Evolutionary conservation across 1,284 basidiomycete genomes (phyloP).

Genomic region (Coniferiporia weirii): DNA sequence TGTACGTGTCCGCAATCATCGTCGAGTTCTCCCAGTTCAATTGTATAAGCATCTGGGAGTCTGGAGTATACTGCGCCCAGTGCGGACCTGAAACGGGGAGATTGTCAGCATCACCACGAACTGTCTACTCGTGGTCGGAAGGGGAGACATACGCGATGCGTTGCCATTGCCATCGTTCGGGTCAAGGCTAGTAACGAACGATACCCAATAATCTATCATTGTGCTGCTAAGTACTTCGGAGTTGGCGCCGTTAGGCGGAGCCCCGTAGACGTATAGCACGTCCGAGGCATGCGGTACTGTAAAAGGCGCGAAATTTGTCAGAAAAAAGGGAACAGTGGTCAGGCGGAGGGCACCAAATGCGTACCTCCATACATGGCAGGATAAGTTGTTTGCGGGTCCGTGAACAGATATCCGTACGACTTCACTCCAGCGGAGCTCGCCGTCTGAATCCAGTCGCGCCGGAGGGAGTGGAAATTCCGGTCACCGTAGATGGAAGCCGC

Average conservation of each 20-base stretch:
- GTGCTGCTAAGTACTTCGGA: slow-evolving; percentile 29
- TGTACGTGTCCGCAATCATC: slow-evolving; percentile 34
- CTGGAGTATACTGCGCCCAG: slow-evolving; percentile 31
- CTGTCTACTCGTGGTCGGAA: no score
- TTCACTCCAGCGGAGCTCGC: slow-evolving; percentile 35
- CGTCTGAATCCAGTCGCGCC: slow-evolving; percentile 37
- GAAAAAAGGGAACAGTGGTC: no score
- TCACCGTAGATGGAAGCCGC: slow-evolving; percentile 40
- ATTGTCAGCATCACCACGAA: neutral
- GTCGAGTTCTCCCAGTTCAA: slow-evolving; percentile 34
- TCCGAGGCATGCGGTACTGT: slow-evolving; percentile 38
- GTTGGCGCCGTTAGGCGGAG: slow-evolving; percentile 23
- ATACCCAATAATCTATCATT: slow-evolving; percentile 51
- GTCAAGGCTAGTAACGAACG: slow-evolving; percentile 42
- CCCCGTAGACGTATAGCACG: slow-evolving; percentile 36
- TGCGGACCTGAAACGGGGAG: slow-evolving; percentile 28
- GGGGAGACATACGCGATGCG: slow-evolving; percentile 12
- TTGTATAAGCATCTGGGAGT: slow-evolving; percentile 28
- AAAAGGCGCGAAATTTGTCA: no score
- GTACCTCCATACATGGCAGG: slow-evolving; percentile 29
- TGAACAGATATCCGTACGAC: slow-evolving; percentile 45
- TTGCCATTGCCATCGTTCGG: slow-evolving; percentile 44
- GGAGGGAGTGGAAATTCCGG: slow-evolving; percentile 36
- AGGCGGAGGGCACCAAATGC: no score
- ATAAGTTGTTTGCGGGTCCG: slow-evolving; percentile 33